Evolutionary conservation across 176 grass and related monocot genomes (phyloP).

Genomic region (Alopecurus myosuroides): DNA sequence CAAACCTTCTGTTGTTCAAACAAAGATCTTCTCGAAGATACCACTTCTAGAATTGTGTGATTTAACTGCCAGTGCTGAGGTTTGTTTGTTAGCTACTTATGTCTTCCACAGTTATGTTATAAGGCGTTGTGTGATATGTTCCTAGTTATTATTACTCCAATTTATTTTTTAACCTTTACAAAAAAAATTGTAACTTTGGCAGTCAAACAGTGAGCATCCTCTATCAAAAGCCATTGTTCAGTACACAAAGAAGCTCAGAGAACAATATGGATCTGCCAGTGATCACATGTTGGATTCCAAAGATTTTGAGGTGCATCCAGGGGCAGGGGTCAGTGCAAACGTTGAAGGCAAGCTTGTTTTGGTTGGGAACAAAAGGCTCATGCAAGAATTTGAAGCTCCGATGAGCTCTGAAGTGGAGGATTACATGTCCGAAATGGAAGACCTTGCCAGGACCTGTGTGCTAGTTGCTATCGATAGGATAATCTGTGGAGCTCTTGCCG

Average conservation of each 20-base stretch:
- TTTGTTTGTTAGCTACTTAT: slow-evolving; percentile 17
- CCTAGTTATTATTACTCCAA: slow-evolving; percentile 15
- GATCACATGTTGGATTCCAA: slow-evolving; percentile 57
- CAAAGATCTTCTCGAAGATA: slow-evolving; percentile 75
- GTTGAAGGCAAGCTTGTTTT: slow-evolving; percentile 67
- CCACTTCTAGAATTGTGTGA: slow-evolving; percentile 71
- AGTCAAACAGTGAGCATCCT: slow-evolving; percentile 97
- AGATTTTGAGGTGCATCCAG: slow-evolving; percentile 91
- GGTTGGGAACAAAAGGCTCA: slow-evolving; percentile 91
- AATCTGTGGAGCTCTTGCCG: slow-evolving; percentile 72
- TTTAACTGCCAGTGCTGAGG: slow-evolving; percentile 89
- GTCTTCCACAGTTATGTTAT: not conserved
- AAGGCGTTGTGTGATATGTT: not conserved
- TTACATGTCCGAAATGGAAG: slow-evolving; percentile 65
- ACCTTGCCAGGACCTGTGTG: slow-evolving; percentile 80
- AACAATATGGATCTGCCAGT: slow-evolving; percentile 63
- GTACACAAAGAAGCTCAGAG: slow-evolving; percentile 70
- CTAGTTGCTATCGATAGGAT: slow-evolving; percentile 69
- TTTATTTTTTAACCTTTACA: not conserved
- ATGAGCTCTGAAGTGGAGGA: slow-evolving; percentile 55
- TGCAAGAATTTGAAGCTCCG: slow-evolving; percentile 65
- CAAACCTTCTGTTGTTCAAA: slow-evolving; percentile 89
- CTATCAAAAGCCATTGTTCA: slow-evolving; percentile 86
- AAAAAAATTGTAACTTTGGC: not conserved
- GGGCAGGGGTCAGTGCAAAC: slow-evolving; percentile 73